Evolutionary conservation across 129 eudicot species (phyloP), one percentile per base, ranked within the genome.

Genomic region (Artemisia tridentata): DNA sequence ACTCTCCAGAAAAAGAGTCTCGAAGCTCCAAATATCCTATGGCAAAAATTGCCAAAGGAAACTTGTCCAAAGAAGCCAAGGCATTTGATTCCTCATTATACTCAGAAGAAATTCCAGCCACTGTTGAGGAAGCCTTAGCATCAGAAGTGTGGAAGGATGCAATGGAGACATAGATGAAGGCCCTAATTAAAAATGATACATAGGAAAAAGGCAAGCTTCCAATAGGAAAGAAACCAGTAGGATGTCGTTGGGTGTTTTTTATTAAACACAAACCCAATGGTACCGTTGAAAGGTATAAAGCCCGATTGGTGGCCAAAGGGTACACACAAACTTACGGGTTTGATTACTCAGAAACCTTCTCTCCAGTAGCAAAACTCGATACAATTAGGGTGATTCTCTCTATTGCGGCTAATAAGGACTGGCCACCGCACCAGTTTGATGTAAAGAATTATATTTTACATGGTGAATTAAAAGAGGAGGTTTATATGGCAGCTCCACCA

Each of bases 191-290:
- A 11, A 65, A 65, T 18, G 55, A 46, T 2, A 65, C 70, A 41
- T 65, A 55, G 70, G 16, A 65, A 18, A 65, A 14, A 27, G 10
- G 47, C 11, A 15, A 5, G 6, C 19, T 62, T 1, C 34, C 70
- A 13, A 0, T 0, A 2, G 31, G 17, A 7, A 65, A 65, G 34
- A 65, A 45, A 65, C 53, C 31, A 0, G 54, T 65, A 16, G 70
- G 70, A 19, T 65, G 70, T 5, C n/a, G 70, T 0, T 65, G 70
- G 70, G 54, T 46, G 2, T 65, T 65, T 12, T n/a, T 55, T 7
- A 3, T 65, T 2, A 65, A 65, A 18, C 0, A 45, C 18, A 63
- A 63, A 5, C 49, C 51, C 14, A 51, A 63, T 11, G 64, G 63
- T 9, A 56, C 15, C 1, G 20, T 56, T 19, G 63, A 56, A 56